Base-by-base conservation (phyloP, 805 yeast genomes). In the Candida silvatica region DNA sequence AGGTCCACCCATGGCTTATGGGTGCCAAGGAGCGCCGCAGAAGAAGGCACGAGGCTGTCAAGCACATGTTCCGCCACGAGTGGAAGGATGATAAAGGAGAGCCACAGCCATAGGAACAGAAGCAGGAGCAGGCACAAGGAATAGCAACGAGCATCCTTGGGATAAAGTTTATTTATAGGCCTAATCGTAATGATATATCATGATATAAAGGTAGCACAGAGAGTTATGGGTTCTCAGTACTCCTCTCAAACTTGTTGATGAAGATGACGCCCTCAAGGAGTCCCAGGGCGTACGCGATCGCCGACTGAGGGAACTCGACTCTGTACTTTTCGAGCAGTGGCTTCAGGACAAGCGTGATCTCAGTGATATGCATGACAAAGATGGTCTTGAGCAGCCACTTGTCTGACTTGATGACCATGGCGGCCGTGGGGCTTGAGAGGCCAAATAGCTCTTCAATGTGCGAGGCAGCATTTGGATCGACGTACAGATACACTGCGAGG, bases 231-330 rank as follows among this genome's bases (percentile, higher is more conserved):
- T n/a, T n/a, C 29, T 31, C 18, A 14, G 14, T 9, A 12, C 15
- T 6, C 9, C 11, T 14, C 17, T 45, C 42, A 30, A 79, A 64
- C 48, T 87, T 64, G 29, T 43, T 49, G 24, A 71, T 57, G 2
- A 72, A 63, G 3, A 67, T 58, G 44, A 61, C 66, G 4, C 95
- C 95, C 51, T 81, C 90, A 17, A 79, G 12, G 24, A 80, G 37
- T 39, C 70, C 64, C 49, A 72, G 59, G 5, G 67, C 29, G 27
- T 66, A 49, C 80, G 88, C 82, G 26, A 66, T 68, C 5, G 71
- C 38, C 33, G 61, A 61, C 39, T 61, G 59, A 28, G 61, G 59
- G 0, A 57, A 49, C 5, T 84, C 79, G 28, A 77, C 80, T 52
- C 95, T 69, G 60, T 77, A 76, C 52, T 66, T 71, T 30, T 47